Percentiles rank a stretch among this genome's conserved stretches.
phyloP scores from a whole-genome alignment of 1,139 yeast species.

The Zygoascus meyerae region DNA sequence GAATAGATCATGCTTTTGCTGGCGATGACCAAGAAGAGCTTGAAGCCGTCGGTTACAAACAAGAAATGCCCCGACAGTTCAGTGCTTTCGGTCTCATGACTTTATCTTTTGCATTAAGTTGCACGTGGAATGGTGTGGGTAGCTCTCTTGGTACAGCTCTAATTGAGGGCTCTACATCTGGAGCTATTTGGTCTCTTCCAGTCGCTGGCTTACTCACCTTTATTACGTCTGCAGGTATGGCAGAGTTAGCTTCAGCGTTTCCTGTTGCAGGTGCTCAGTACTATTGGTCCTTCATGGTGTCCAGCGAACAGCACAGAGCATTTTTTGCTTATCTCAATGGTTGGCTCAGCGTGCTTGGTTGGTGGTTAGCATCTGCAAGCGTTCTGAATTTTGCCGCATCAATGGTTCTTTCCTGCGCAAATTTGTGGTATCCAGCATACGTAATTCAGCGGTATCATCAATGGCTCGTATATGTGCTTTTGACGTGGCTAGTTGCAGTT shows the following conservation, averaged over 20 bases:
- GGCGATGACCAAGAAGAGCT: conserved; percentile 12
- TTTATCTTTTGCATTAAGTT: conserved; percentile 44
- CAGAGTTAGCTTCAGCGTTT: conserved; percentile 49
- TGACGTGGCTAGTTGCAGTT: conserved; percentile 6
- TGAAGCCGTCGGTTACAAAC: conserved; percentile 21
- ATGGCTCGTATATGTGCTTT: conserved; percentile 19
- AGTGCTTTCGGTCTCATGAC: conserved; percentile 48
- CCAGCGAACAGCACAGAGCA: conserved; percentile 43
- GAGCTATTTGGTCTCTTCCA: conserved; percentile 36
- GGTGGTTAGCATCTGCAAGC: conserved; percentile 54
- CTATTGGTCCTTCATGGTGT: conserved; percentile 52
- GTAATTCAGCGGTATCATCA: conserved; percentile 46
- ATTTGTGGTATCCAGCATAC: conserved; percentile 43
- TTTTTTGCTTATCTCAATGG: conserved; percentile 51
- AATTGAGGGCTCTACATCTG: conserved; percentile 43
- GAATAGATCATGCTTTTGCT: not conserved
- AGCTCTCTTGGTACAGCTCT: conserved; percentile 45
- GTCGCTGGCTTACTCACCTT: conserved; percentile 47
- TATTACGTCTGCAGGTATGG: conserved; percentile 42
- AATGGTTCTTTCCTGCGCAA: conserved; percentile 10
- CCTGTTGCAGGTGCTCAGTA: conserved; percentile 58
- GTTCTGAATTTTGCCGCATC: conserved; percentile 39
- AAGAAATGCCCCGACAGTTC: conserved; percentile 42
- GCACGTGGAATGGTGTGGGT: conserved; percentile 48
- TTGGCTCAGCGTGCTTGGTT: conserved; percentile 38